Conservation (phyloP, 495 filamentous ascomycete species). For the Trichoderma asperelloides region DNA sequence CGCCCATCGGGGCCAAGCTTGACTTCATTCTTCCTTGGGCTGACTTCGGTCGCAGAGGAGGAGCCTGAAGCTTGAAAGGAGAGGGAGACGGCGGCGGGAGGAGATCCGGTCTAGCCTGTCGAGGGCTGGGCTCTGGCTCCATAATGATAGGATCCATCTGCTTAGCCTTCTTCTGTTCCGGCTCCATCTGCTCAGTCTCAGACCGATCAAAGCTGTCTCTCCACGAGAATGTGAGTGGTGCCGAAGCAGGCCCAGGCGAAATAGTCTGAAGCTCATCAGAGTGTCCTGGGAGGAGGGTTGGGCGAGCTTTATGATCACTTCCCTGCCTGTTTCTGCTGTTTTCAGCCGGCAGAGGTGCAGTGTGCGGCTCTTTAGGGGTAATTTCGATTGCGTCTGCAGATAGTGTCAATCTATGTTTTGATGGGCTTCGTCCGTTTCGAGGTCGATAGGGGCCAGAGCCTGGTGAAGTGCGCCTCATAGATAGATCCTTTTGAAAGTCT, state of each 20-base stretch:
- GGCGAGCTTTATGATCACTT: slow-evolving; percentile 15
- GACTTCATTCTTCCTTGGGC: neutral
- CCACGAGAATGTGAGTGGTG: slow-evolving; percentile 46
- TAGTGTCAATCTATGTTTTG: slow-evolving; percentile 42
- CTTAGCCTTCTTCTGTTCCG: slow-evolving; percentile 4
- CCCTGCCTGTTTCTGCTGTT: slow-evolving; percentile 16
- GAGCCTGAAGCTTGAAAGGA: neutral
- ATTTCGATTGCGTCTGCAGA: slow-evolving; percentile 42
- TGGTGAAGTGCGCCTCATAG: slow-evolving; percentile 34
- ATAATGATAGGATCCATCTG: neutral
- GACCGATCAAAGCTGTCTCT: slow-evolving; percentile 34
- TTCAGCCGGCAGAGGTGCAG: slow-evolving; percentile 42
- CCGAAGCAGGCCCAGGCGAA: slow-evolving; percentile 49
- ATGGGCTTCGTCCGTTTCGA: slow-evolving; percentile 29
- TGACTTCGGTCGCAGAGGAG: neutral
- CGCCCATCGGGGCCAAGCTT: neutral
- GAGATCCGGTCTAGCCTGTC: neutral
- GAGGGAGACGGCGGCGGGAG: neutral
- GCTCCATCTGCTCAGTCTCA: slow-evolving; percentile 22
- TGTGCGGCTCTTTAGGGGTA: slow-evolving; percentile 37
- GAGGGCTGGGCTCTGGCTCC: slow-evolving; percentile 3
- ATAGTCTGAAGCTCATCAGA: slow-evolving; percentile 34
- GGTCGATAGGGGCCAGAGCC: slow-evolving; percentile 37
- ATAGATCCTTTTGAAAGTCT: slow-evolving; percentile 71
- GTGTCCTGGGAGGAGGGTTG: slow-evolving; percentile 27